These are phyloP conservation scores for Cyclocybe cylindracea DNA, from an alignment of 768 basidiomycete species.

Conservation along the genomic window DNA sequence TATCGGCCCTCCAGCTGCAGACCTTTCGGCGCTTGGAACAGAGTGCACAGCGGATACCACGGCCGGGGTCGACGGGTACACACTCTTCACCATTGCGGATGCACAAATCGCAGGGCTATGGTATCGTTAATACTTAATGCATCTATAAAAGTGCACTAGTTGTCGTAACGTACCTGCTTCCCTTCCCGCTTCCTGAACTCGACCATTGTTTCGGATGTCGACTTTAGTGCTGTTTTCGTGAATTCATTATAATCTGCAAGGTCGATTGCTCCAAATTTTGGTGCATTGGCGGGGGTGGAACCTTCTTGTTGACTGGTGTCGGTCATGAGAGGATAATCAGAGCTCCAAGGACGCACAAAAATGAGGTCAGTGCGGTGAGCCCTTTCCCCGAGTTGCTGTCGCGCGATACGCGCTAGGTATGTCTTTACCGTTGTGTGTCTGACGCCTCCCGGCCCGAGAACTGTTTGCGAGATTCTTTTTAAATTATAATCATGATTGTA, in stretches of 20 bases:
- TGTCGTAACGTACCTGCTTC: neutral
- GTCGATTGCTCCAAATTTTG: neutral
- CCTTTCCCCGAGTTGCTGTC: too few species aligned
- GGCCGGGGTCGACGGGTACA: neutral
- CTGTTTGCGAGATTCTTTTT: too few species aligned
- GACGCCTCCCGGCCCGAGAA: too few species aligned
- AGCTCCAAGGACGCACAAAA: too few species aligned
- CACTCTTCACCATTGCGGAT: constrained; percentile 1
- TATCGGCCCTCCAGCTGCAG: constrained; percentile 7
- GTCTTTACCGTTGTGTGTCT: too few species aligned
- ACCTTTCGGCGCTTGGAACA: neutral
- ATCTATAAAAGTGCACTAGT: neutral
- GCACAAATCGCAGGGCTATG: constrained; percentile 3
- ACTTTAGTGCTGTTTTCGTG: neutral
- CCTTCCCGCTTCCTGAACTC: constrained; percentile 1
- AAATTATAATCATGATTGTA: too few species aligned
- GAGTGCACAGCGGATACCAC: neutral
- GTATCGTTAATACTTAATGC: neutral
- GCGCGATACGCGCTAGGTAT: too few species aligned
- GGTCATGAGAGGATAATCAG: too few species aligned
- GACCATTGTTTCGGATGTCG: constrained; percentile 3
- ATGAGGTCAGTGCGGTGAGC: too few species aligned
- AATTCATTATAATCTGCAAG: constrained; percentile 1
- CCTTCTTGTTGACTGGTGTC: too few species aligned
- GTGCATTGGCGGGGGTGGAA: too few species aligned